Base-by-base conservation (phyloP, 345 rosid species). In the Populus deltoides region DNA sequence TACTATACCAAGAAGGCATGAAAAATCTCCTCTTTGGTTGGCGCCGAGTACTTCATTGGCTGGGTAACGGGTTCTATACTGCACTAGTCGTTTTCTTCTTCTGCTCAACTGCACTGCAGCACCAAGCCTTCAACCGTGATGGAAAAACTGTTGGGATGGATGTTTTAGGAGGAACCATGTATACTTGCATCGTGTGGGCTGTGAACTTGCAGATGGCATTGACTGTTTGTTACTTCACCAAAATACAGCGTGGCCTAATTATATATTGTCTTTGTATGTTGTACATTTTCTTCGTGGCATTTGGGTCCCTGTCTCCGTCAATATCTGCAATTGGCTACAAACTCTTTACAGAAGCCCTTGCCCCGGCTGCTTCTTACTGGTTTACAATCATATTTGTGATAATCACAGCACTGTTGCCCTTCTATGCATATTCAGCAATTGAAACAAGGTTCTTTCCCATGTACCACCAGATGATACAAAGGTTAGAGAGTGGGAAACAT, bases 1-100 rank as follows among this genome's bases (percentile, higher is more conserved):
- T 88, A 33, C 81, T 95, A 76, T 95, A 95, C 88, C 98, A 93
- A 89, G 93, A 93, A 88, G 99, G 98, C 65, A 90, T 93, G 59
- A 93, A 92, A 79, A 92, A 92, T 72, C 87, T 83, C 59, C 93
- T 93, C 45, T 95, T 95, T 85, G 87, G 93, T 81, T 95, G 99
- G 99, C 77, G 86, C 7, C 86, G 97, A 65, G 89, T 95, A 66
- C 12, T 90, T 12, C 84, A 90, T 43, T 95, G 98, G 99, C 89
- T 95, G 94, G 81, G 88, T 68, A 95, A 90, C 24, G 99, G 93
- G 59, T 78, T 92, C 77, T 80, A 77, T 78, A 90, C 88, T 65
- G 92, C 91, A 8, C 13, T 86, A 27, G 87, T 89, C 47, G 71
- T 93, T 62, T 93, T 95, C 91, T 91, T 81, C 88, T 83, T 89